phyloP scores from a whole-genome alignment of 352 stramenopile species.

The Hyaloperonospora arabidopsidis region DNA sequence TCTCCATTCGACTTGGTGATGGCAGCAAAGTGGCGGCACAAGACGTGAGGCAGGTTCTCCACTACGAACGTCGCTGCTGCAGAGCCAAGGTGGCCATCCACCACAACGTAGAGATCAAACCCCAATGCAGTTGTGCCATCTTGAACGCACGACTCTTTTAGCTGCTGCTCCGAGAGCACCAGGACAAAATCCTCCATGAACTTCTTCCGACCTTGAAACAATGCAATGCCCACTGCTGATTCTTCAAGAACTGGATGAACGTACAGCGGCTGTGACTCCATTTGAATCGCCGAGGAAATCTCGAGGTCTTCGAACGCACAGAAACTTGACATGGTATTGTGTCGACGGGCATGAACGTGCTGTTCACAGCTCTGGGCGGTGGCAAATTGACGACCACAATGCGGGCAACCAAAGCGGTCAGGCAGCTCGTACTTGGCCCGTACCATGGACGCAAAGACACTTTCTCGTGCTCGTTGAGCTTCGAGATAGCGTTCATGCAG shows the following conservation, averaged over 20 bases:
- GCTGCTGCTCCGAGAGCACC: conserved; percentile 25
- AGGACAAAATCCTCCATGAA: conserved; percentile 90
- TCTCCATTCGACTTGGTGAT: conserved; percentile 11
- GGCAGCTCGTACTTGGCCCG: conserved; percentile 45
- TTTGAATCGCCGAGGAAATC: conserved; percentile 18
- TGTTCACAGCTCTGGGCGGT: conserved; percentile 56
- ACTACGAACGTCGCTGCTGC: conserved; percentile 79
- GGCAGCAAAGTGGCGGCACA: conserved; percentile 30
- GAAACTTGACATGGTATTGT: conserved; percentile 36
- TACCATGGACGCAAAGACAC: conserved; percentile 46
- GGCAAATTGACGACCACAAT: conserved; percentile 56
- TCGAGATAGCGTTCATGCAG: conserved; percentile 58
- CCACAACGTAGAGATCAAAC: conserved; percentile 90
- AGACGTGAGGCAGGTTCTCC: conserved; percentile 28
- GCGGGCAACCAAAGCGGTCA: conserved; percentile 42
- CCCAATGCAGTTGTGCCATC: conserved; percentile 10
- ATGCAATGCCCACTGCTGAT: conserved; percentile 31
- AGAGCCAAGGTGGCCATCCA: conserved; percentile 91
- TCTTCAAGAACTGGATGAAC: conserved; percentile 4
- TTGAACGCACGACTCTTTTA: conserved; percentile 9
- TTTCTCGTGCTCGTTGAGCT: conserved; percentile 38
- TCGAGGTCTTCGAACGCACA: conserved; percentile 45
- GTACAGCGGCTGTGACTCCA: conserved; percentile 17
- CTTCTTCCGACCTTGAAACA: conserved; percentile 87
- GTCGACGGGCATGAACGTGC: conserved; percentile 42